These are phyloP conservation scores for Flaveria ramosissima DNA, from an alignment of 129 eudicot species.

Conservation along the genomic window DNA sequence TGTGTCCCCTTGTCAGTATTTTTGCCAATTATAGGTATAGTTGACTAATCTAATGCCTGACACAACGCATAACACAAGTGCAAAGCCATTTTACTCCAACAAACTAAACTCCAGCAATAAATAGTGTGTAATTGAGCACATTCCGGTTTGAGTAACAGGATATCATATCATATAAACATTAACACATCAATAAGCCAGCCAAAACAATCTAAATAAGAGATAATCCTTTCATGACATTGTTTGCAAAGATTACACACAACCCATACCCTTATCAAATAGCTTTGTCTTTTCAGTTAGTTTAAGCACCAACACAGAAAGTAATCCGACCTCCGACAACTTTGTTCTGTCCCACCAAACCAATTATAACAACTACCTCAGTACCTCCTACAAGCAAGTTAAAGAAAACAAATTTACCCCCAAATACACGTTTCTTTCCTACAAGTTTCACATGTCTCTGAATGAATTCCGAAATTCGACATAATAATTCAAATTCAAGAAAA, in stretches of 20 bases:
- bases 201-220: neutral
- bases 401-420: neutral
- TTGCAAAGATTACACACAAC: neutral
- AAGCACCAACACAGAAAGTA: slow-evolving; percentile 5
- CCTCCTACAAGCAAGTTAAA: neutral
- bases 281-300: slow-evolving; percentile 3
- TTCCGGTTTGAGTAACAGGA: neutral
- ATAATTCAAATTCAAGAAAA: slow-evolving; percentile 10
- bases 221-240: slow-evolving; percentile 2
- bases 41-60: neutral
- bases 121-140: neutral
- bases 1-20: neutral
- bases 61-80: neutral
- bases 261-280: slow-evolving; percentile 13
- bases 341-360: slow-evolving; percentile 2
- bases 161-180: neutral
- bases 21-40: neutral
- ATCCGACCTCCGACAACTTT: neutral
- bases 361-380: neutral
- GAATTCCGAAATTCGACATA: neutral
- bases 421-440: too few species aligned
- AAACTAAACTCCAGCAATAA: neutral
- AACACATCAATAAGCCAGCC: neutral
- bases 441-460: neutral
- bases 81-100: neutral